Percentiles rank a stretch among this genome's conserved stretches.
Conservation (phyloP, 2,329 filamentous ascomycete genomes). For the Dothistroma pini region DNA sequence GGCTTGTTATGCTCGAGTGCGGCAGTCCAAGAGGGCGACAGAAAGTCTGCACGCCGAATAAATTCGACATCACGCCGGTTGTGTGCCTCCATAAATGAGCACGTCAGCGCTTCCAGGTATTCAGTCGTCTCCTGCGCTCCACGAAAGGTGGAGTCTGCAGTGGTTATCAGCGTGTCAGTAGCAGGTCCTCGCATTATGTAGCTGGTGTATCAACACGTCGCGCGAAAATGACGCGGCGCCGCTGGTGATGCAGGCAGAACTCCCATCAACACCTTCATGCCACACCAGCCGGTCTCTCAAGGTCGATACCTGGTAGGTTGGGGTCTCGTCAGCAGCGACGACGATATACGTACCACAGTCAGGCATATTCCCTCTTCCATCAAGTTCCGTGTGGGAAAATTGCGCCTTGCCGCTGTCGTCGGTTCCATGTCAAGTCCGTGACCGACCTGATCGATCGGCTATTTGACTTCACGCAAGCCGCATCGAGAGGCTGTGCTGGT, state of each 20-base stretch:
- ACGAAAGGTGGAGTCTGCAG: not conserved
- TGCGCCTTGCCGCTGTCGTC: too few species aligned
- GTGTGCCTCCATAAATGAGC: not conserved
- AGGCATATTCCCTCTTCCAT: too few species aligned
- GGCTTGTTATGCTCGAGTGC: not conserved
- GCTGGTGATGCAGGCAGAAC: not conserved
- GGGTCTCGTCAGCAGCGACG: too few species aligned
- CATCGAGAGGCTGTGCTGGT: too few species aligned
- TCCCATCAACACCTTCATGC: not conserved
- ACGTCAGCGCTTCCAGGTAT: not conserved
- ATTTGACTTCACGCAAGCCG: too few species aligned
- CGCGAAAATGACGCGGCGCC: not conserved
- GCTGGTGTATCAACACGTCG: not conserved
- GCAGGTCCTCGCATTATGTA: not conserved
- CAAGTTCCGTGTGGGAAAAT: too few species aligned
- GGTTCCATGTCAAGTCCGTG: too few species aligned
- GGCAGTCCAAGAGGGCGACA: not conserved
- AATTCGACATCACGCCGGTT: not conserved
- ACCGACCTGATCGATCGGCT: too few species aligned
- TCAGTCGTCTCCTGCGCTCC: conserved; percentile 5
- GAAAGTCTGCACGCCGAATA: not conserved
- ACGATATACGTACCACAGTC: too few species aligned
- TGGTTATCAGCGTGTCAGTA: not conserved
- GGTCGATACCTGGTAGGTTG: too few species aligned
- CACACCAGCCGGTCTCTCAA: too few species aligned